Evolutionary conservation across 2,329 filamentous ascomycete genomes (phyloP).

Genomic region (Trichoderma simmonsii): DNA sequence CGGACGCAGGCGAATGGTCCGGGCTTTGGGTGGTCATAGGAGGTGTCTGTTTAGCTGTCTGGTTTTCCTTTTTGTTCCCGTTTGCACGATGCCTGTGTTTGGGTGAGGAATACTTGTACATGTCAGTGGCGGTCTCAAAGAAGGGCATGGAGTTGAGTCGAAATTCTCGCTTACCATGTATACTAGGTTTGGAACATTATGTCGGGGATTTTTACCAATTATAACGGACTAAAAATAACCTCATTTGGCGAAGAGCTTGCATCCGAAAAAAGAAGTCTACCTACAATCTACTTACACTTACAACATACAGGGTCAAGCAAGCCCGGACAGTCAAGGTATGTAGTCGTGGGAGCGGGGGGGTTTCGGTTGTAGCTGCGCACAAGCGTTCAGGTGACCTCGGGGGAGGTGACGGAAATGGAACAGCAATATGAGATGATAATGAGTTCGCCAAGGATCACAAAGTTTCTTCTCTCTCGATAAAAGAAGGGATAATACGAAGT

Average conservation of each 20-base stretch:
- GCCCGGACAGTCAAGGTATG: background rate
- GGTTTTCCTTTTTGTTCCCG: background rate
- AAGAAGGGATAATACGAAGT: conserved; percentile 1
- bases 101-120: background rate
- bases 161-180: background rate
- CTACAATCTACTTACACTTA: background rate
- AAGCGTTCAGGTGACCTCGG: conserved; percentile 13
- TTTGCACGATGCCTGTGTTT: background rate
- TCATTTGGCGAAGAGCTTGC: conserved; percentile 6
- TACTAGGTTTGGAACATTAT: background rate
- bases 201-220: background rate
- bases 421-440: background rate
- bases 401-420: background rate
- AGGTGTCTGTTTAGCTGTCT: background rate
- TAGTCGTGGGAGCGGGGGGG: background rate
- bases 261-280: background rate
- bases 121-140: background rate
- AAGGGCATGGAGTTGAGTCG: background rate
- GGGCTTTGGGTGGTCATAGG: background rate
- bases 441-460: background rate
- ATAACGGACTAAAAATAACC: background rate
- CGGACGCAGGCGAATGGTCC: background rate
- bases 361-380: background rate
- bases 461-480: background rate
- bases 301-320: background rate